Base-by-base conservation (phyloP, 2,329 filamentous ascomycete species). In the Fusarium sp. region DNA sequence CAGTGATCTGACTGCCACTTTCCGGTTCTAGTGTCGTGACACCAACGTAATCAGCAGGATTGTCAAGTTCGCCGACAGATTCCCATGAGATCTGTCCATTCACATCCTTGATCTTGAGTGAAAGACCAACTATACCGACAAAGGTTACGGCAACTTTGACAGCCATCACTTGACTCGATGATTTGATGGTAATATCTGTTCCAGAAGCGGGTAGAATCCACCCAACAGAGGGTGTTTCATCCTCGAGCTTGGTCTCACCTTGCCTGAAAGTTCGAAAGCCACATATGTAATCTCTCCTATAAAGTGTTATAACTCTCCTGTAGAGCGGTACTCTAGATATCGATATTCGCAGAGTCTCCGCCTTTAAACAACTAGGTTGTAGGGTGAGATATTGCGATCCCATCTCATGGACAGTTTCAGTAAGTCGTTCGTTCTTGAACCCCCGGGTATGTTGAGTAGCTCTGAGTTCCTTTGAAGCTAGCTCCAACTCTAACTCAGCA, bases 91-190 rank as follows among this genome's bases (percentile, higher is more conserved):
- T 4, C 0, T 21, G 1, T 1, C 48, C 26, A 6, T 7, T 12
- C 8, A n/a, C 11, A 21, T 55, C 13, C 24, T 24, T 23, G 16
- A 39, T 13, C 13, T 18, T 4, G 18, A 69, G 37, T 0, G 21
- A 41, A 13, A 69, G 21, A 1, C 52, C 52, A 10, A 66, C 33
- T 3, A 69, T 28, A 6, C 66, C 66, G 2, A 29, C 44, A 8
- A 24, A 6, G 2, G 61, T 58, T 4, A n/a, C 23, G 1, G 60
- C 37, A 2, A 48, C 65, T 3, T n/a, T 52, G 1, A 58, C 12
- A 37, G 47, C 35, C 1, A 13, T 29, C 1, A 69, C 3, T 5
- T 29, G 21, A 3, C 20, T 13, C 2, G 21, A 47, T 13, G 33
- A 6, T 2, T 4, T 2, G 3, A 54, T 16, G 5, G 5, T 20